Evolutionary conservation across 495 filamentous ascomycete species (phyloP), one percentile per base, ranked within the genome.

Genomic region (Aspergillus taichungensis): DNA sequence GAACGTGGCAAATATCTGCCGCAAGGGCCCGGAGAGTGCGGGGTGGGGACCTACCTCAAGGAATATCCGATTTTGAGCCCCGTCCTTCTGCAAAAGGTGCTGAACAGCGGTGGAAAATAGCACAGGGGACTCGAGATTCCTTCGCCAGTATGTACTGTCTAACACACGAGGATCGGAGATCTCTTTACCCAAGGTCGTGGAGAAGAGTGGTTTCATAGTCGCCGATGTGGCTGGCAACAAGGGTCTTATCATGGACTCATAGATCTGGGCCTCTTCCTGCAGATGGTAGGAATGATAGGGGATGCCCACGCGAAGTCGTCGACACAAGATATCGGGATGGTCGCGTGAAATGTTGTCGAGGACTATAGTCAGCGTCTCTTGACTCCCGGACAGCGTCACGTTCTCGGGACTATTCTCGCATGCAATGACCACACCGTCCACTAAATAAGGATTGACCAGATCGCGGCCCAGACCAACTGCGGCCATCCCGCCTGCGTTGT

Each of bases 281-380:
- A 34, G 30, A 40, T 45, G 42, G 32, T 29, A 53, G 5, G 70
- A 74, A 46, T 74, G 71, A 40, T 71, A 75, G 8, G 70, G 69
- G 28, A 51, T 55, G 18, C 64, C 57, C 3, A 74, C 66, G 6
- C 53, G 53, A 2, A 76, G 45, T 8, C 50, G 13, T 46, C 52
- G 5, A 59, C 63, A 11, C 49, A 59, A 40, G 10, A 29, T 27
- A 38, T 48, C 39, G 1, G 44, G 43, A 14, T 50, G 13, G 6
- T 63, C 35, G 6, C 39, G 42, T 0, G 47, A 40, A 3, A 80
- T 48, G 1, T 61, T 34, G 34, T 43, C 50, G 40, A 59, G 54
- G 6, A 38, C 43, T 10, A 54, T 49, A 13, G 60, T 53, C 10
- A 76, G 55, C 6, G 63, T 72, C 5, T 54, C 57, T 42, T 9